Base-by-base conservation (phyloP, 345 rosid genomes). In the Moringa oleifera region DNA sequence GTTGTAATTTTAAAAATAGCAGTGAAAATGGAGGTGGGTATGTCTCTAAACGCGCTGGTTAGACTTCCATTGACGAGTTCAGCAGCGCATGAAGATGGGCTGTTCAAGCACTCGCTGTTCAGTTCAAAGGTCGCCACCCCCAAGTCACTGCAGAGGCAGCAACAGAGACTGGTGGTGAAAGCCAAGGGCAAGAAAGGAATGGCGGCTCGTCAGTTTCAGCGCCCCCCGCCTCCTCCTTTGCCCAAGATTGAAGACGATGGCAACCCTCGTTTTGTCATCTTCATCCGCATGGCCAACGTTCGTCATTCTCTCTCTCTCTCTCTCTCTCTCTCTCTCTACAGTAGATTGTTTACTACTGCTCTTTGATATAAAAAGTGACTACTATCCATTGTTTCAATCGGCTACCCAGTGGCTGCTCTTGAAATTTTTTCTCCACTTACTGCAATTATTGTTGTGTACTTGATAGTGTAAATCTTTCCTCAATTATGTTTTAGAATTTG, bases 211-310 rank as follows among this genome's bases (percentile, higher is more conserved):
- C 98, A 86, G 81, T 80, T 81, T 71, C 94, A 79, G 69, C 80
- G 83, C 56, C 68, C 84, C 6, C 84, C 83, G 0, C 64, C 82
- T 50, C 98, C 96, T 57, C 59, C 84, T 45, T 66, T 93, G 80
- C 98, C 98, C 67, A 90, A 87, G 79, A 69, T 93, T 79, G 97
- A 90, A 80, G 97, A 93, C 20, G 98, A 93, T 23, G 98, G 98
- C 23, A 87, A 86, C 75, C 98, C 97, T 53, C 79, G 76, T 51
- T 93, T 93, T 66, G 87, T 93, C 61, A 78, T 93, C 83, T 93
- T 90, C 84, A 83, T 93, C 52, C 87, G 96, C 64, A 83, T 78
- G 89, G 90, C 93, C 65, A 77, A 88, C 73, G 98, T 88, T 80
- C 66, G 95, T 78, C 71, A 63, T 53, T 67, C 36, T 58, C 25